Evolutionary conservation across 2,329 filamentous ascomycete species (phyloP), one percentile per base, ranked within the genome.

Genomic region (Akanthomyces muscarius): DNA sequence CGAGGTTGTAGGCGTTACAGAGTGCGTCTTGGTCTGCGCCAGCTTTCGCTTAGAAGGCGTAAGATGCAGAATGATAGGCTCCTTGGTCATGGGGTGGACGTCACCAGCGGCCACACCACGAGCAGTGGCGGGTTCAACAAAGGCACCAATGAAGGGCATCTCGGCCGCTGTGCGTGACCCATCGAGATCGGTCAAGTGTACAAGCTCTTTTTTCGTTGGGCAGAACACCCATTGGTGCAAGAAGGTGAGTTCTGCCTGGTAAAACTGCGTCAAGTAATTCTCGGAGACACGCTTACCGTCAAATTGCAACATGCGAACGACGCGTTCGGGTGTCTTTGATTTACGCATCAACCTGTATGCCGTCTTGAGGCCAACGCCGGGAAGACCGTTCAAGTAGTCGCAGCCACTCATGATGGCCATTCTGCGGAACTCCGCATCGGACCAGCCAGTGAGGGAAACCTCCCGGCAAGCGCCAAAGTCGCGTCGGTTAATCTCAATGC

Each of bases 321-420:
- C 83, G 64, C 88, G 89, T 59, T 98, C 94, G 6, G 95, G 85
- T 0, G 86, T 91, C 74, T 94, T 97, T 78, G 97, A 86, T 74
- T 96, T 97, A 64, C 94, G 87, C 64, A 99, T 84, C 79, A 95
- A 86, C 51, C 92, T 88, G 75, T 99, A 90, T 0, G 95, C 94
- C 6, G 93, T 98, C 80, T 97, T 98, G 62, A 99, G 76, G 0
- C 95, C 95, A 75, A 99, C 86, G 57, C 89, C 89, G 63, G 86
- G 88, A 65, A 99, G 90, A 64, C 89, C 90, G 2, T 88, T 81
- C n/a, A 98, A 83, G 74, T 99, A 99, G 73, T 99, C 95, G 73
- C 95, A 99, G 8, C 95, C 95, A 72, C 92, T 97, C 64, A 99
- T 78, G 68, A 99, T 99, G 47, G 93, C 92, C 95, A 99, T 99